phyloP scores from a whole-genome alignment of 169 alveolate species.

The Ichthyophthirius multifiliis region DNA sequence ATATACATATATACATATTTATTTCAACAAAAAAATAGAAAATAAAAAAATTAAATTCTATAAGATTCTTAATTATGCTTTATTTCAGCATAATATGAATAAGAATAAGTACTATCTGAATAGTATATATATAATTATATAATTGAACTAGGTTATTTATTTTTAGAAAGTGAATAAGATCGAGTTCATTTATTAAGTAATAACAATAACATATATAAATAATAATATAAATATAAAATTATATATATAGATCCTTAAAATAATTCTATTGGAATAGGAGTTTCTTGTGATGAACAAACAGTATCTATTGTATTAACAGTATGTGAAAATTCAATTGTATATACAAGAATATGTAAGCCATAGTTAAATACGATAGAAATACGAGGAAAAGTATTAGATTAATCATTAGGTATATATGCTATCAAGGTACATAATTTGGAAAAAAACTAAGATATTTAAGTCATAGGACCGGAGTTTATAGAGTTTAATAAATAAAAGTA shows the following conservation, averaged over 20 bases:
- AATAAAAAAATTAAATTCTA: slow-evolving; percentile 5
- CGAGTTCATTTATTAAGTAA: not conserved
- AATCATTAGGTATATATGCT: slow-evolving; percentile 83
- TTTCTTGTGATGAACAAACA: slow-evolving; percentile 65
- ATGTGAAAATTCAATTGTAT: slow-evolving; percentile 52
- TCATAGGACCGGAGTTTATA: slow-evolving; percentile 37
- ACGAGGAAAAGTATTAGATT: slow-evolving; percentile 76
- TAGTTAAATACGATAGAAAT: slow-evolving; percentile 68
- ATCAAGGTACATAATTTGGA: slow-evolving; percentile 55
- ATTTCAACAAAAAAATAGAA: not conserved
- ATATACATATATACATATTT: not conserved
- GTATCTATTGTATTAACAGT: slow-evolving; percentile 72
- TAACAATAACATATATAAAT: not conserved
- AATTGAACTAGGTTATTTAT: slow-evolving; percentile 79
- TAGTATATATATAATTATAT: slow-evolving; percentile 66
- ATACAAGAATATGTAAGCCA: slow-evolving; percentile 53
- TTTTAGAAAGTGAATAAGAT: slow-evolving; percentile 75
- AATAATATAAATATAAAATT: slow-evolving; percentile 19
- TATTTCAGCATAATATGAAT: slow-evolving; percentile 45
- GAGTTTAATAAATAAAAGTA: slow-evolving; percentile 51
- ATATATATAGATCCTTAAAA: slow-evolving; percentile 52
- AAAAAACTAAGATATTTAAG: slow-evolving; percentile 45
- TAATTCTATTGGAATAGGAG: slow-evolving; percentile 77
- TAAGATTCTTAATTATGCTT: slow-evolving; percentile 46
- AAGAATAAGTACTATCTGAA: slow-evolving; percentile 50